Conservation (phyloP, 192 early-diverging fungal genomes). For the Coemansia sp. region DNA sequence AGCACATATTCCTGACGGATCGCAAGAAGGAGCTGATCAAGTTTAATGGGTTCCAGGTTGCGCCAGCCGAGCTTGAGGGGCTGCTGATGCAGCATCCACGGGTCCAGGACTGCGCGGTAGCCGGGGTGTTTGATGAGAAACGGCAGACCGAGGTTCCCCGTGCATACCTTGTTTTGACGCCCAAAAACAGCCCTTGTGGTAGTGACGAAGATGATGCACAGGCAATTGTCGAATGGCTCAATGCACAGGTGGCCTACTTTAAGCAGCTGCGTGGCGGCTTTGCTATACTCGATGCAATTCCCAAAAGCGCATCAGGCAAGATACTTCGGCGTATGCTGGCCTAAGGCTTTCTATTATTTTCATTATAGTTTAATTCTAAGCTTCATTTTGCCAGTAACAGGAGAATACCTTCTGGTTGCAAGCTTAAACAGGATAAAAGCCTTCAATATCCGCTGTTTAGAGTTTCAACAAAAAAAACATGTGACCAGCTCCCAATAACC, state of each 20-base stretch:
- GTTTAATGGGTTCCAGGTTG: slow-evolving; percentile 79
- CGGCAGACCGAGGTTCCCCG: slow-evolving; percentile 57
- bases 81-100: slow-evolving; percentile 63
- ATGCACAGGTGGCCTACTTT: slow-evolving; percentile 18
- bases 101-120: slow-evolving; percentile 66
- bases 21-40: slow-evolving; percentile 93
- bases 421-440: no score
- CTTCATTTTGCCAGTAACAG: no score
- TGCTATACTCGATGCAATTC: slow-evolving; percentile 18
- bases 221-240: slow-evolving; percentile 15
- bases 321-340: slow-evolving; percentile 24
- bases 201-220: not conserved
- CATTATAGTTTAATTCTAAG: no score
- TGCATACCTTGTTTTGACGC: not conserved
- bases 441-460: no score
- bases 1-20: slow-evolving; percentile 60
- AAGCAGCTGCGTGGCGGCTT: slow-evolving; percentile 46
- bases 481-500: no score
- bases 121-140: slow-evolving; percentile 57
- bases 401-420: no score
- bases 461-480: no score
- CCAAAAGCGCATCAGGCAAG: slow-evolving; percentile 39
- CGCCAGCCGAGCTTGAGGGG: slow-evolving; percentile 84
- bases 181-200: slow-evolving; percentile 65
- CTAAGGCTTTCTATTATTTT: no score